A percentile compares a stretch with the other conserved stretches of the same genome.
Evolutionary conservation across 2,329 filamentous ascomycete species (phyloP).

Genomic region (Diaporthe amygdali): DNA sequence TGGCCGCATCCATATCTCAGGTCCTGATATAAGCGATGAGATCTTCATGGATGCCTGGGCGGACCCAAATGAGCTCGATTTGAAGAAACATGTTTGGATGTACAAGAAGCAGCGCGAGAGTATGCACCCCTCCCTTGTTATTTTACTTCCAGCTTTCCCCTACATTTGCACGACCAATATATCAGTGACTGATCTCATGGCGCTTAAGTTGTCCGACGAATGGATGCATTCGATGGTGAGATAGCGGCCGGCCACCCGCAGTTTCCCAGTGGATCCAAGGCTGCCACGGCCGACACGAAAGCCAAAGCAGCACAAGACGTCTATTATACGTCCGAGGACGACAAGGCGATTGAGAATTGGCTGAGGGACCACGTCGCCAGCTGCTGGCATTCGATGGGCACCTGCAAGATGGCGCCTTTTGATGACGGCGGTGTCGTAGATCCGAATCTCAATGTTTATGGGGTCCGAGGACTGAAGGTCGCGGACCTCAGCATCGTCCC

Average conservation of each 20-base stretch:
- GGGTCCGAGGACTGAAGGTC: conserved; percentile 45
- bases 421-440: conserved; percentile 49
- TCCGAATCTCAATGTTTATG: conserved; percentile 47
- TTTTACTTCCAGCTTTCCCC: too few relatives aligned
- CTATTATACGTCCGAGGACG: conserved; percentile 53
- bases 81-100: conserved; percentile 64
- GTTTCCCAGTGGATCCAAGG: conserved; percentile 39
- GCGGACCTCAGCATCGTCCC: conserved; percentile 43
- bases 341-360: conserved; percentile 49
- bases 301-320: conserved; percentile 39
- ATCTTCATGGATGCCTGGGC: conserved; percentile 64
- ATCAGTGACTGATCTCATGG: too few relatives aligned
- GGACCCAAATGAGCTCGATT: conserved; percentile 56
- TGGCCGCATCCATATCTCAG: conserved; percentile 64
- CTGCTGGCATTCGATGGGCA: conserved; percentile 50
- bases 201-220: conserved; percentile 62
- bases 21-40: conserved; percentile 48
- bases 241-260: conserved; percentile 46
- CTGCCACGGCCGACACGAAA: neutral
- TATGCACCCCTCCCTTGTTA: too few relatives aligned
- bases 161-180: too few relatives aligned
- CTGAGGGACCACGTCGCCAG: conserved; percentile 42
- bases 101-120: conserved; percentile 71
- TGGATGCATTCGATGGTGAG: conserved; percentile 56
- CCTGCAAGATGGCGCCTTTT: conserved; percentile 49